Conservation (phyloP, 2,329 filamentous ascomycete genomes). For the Trichoderma afroharzianum region DNA sequence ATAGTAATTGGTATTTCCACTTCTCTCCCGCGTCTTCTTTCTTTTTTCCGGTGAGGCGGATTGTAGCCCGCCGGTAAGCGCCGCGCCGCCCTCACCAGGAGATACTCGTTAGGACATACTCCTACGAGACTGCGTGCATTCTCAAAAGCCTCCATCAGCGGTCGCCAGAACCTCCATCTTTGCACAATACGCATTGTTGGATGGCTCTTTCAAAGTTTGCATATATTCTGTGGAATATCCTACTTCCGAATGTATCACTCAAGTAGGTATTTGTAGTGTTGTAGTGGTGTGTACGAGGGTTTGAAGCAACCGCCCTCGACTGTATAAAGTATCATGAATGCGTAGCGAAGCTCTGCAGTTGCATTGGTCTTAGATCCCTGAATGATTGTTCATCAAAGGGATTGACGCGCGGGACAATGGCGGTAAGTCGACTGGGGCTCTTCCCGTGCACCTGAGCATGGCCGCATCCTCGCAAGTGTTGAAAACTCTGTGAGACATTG, state of each 20-base stretch:
- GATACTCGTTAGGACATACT: neutral
- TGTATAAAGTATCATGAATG: neutral
- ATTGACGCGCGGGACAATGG: neutral
- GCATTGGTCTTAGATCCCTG: neutral
- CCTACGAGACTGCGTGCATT: neutral
- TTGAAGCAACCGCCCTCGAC: neutral
- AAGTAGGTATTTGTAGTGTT: too few relatives aligned
- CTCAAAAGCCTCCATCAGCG: too few relatives aligned
- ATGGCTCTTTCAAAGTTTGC: neutral
- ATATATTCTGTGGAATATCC: neutral
- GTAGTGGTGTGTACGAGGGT: neutral
- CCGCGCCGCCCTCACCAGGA: neutral
- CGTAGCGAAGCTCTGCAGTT: neutral
- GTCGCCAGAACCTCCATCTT: too few relatives aligned
- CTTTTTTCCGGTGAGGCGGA: neutral
- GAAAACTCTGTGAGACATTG: neutral
- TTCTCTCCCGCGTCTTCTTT: neutral
- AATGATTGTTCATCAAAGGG: neutral
- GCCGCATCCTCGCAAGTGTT: neutral
- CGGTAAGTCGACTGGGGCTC: neutral
- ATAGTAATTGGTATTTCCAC: neutral
- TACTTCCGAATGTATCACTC: neutral
- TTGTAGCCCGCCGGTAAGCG: neutral
- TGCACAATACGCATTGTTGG: too few relatives aligned
- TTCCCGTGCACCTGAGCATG: neutral